Evolutionary conservation across 2,329 filamentous ascomycete genomes (phyloP).

Genomic region (Pestalotiopsis sp.): DNA sequence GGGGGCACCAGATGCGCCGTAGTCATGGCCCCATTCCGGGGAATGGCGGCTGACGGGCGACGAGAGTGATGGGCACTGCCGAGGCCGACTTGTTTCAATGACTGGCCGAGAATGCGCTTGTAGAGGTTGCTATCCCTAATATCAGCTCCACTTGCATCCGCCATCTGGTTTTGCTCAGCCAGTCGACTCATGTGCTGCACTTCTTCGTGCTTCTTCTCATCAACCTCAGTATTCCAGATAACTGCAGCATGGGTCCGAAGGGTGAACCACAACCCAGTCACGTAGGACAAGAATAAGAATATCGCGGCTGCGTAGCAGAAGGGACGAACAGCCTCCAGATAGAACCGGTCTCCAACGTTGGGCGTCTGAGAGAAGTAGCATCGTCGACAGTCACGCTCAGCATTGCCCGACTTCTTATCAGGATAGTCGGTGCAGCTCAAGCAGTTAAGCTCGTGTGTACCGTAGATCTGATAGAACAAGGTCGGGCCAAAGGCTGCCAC

Average conservation of each 20-base stretch:
- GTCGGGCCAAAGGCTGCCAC: conserved; percentile 96
- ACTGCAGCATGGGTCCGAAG: conserved; percentile 93
- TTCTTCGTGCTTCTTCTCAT: conserved; percentile 74
- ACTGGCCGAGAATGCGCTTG: conserved; percentile 90
- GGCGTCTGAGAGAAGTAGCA: conserved; percentile 94
- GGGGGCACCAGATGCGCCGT: conserved; percentile 79
- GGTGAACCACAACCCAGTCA: conserved; percentile 94
- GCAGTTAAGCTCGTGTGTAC: conserved; percentile 94
- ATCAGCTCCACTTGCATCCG: conserved; percentile 60
- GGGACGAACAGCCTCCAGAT: conserved; percentile 84
- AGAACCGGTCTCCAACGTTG: conserved; percentile 85
- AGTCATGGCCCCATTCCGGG: conserved; percentile 46
- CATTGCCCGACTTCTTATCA: conserved; percentile 37
- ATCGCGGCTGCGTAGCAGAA: conserved; percentile 89
- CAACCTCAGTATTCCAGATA: conserved; percentile 88
- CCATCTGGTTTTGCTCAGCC: conserved; percentile 40
- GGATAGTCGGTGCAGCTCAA: conserved; percentile 60
- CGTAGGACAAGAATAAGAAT: conserved; percentile 87
- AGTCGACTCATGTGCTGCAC: conserved; percentile 32
- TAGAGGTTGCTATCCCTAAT: conserved; percentile 89
- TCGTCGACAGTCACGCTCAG: conserved; percentile 78
- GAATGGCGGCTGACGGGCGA: conserved; percentile 26
- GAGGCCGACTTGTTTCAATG: conserved; percentile 80
- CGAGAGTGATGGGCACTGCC: conserved; percentile 39
- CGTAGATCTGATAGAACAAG: conserved; percentile 98